Evolutionary conservation across 305 asterid genomes (phyloP).

Genomic region (Solanum chacoense): DNA sequence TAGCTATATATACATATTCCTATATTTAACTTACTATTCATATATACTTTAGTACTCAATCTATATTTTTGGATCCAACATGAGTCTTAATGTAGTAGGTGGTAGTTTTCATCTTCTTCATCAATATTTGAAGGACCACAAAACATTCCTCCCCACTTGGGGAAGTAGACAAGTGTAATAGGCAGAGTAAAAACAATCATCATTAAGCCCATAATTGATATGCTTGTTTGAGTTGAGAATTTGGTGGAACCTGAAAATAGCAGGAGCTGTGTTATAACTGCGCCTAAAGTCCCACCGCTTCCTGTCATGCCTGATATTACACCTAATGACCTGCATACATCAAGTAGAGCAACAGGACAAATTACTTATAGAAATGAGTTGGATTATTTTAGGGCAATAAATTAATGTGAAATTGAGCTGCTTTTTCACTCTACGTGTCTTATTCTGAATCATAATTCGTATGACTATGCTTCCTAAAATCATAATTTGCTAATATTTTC

Average conservation of each 20-base stretch:
- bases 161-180: conserved; percentile 37
- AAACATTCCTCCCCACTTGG: conserved; percentile 53
- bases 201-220: conserved; percentile 46
- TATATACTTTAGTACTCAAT: not conserved
- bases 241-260: conserved; percentile 36
- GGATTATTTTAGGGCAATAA: not conserved
- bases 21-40: not conserved
- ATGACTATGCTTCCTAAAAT: not conserved
- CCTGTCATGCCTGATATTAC: conserved; percentile 64
- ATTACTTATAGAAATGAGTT: not conserved
- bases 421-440: not conserved
- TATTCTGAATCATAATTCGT: not conserved
- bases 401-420: not conserved
- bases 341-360: not conserved
- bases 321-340: conserved; percentile 34
- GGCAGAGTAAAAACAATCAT: conserved; percentile 33
- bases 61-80: not conserved
- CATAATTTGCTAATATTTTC: not conserved
- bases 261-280: conserved; percentile 38
- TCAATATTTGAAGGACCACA: conserved; percentile 26
- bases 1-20: not conserved
- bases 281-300: conserved; percentile 56
- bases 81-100: conserved; percentile 1
- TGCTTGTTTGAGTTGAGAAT: conserved; percentile 36
- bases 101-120: conserved; percentile 5